Base-by-base conservation (phyloP, 2,329 filamentous ascomycete species). In the Stachybotrys chartarum region DNA sequence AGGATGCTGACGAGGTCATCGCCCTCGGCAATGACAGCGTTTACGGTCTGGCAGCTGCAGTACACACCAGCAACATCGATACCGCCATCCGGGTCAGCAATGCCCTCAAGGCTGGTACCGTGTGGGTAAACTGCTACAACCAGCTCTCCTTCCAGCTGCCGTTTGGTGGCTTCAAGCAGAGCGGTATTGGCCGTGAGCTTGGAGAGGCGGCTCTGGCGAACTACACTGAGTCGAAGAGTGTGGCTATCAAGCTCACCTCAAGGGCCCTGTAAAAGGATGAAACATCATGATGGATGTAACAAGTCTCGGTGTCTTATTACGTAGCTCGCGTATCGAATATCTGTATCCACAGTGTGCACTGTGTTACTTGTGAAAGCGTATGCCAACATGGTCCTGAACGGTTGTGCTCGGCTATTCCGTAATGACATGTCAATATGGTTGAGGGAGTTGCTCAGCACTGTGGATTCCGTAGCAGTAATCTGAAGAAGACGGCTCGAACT, bases 41-140 rank as follows among this genome's bases (percentile, higher is more conserved):
- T 61, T 96, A 93, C 76, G 91, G 91, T 66, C 83, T 96, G 49
- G 90, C 90, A 57, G 86, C 90, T 54, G 90, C 88, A 60, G 81
- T 95, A 50, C 90, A 94, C 82, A 95, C 90, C 65, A 85, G 74
- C 63, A 84, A 91, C 75, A 78, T 95, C 69, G 91, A 89, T 80
- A 91, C 87, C 0, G 89, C 90, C 64, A 82, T 94, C 69, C 84
- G 88, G 56, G 88, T 93, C 55, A 85, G 85, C 71, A 92, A 91
- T 71, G 77, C 75, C 12, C 76, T 95, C 66, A 82, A 81, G 70
- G 90, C 90, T 39, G 91, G 87, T 59, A 83, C 80, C 45, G 78
- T 82, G 58, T 83, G 81, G 80, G 78, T 82, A 58, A 79, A 77
- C 67, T 78, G 72, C 63, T 56, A 63, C 60, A 54, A 30, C 7